Conservation (phyloP, 257 asterid species). For the Lithospermum erythrorhizon region DNA sequence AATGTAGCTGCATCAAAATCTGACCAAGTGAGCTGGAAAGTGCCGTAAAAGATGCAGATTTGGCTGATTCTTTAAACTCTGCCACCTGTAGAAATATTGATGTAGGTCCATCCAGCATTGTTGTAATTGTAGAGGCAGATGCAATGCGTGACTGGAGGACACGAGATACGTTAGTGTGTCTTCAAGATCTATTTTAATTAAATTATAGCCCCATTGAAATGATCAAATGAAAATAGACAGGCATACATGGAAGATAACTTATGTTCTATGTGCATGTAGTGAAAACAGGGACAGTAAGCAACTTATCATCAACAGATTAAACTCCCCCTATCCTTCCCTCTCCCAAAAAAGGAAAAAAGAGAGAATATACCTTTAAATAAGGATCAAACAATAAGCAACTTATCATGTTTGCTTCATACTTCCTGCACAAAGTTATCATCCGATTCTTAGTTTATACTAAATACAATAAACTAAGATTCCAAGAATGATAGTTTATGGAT, state of each 20-base stretch:
- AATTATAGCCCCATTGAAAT: background rate
- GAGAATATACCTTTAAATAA: slow-evolving; percentile 45
- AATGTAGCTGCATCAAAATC: slow-evolving; percentile 80
- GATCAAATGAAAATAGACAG: background rate
- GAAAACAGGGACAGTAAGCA: too few species aligned
- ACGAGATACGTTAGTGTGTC: slow-evolving; percentile 1
- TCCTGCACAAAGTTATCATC: slow-evolving; percentile 38
- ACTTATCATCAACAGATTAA: too few species aligned
- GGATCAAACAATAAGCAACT: slow-evolving; percentile 94
- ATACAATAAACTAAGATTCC: background rate
- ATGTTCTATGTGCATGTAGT: background rate
- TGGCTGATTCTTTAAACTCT: slow-evolving; percentile 56
- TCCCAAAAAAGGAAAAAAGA: background rate
- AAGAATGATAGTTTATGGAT: slow-evolving; percentile 3
- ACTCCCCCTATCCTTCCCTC: too few species aligned
- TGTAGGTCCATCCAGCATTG: slow-evolving; percentile 83
- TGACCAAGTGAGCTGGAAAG: slow-evolving; percentile 94
- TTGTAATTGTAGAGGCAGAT: slow-evolving; percentile 67
- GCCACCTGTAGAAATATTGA: slow-evolving; percentile 90
- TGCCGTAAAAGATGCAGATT: slow-evolving; percentile 77
- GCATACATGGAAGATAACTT: background rate
- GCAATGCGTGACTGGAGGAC: slow-evolving; percentile 64
- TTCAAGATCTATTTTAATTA: background rate
- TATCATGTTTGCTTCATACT: slow-evolving; percentile 63
- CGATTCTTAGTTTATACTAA: slow-evolving; percentile 5